Evolutionary conservation across 2,329 filamentous ascomycete genomes (phyloP).

Genomic region (Peltaster fructicola): DNA sequence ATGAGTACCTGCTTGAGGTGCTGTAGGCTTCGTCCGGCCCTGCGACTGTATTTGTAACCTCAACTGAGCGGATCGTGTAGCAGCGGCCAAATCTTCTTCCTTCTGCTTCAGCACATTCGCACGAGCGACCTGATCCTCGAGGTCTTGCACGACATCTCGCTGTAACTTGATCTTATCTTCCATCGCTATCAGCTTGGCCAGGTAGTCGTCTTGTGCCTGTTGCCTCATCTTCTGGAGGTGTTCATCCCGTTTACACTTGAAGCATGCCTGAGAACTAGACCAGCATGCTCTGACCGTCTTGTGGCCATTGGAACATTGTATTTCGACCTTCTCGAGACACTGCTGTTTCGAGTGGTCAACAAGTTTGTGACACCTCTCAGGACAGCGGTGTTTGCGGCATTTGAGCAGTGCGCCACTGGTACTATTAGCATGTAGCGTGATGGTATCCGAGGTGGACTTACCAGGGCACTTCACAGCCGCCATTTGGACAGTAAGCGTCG

Average conservation of each 20-base stretch:
- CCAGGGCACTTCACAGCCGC: constrained; percentile 50
- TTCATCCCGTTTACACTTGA: constrained; percentile 29
- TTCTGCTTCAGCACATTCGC: constrained; percentile 29
- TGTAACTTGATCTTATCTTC: constrained; percentile 36
- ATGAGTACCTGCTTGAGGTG: no score
- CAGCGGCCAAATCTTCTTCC: constrained; percentile 24
- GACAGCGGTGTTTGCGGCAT: constrained; percentile 44
- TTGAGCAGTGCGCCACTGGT: constrained; percentile 31
- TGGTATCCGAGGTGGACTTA: constrained; percentile 22
- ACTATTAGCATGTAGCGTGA: constrained; percentile 8
- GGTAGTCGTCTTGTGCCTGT: constrained; percentile 28
- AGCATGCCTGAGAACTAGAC: no score
- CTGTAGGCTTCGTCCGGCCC: no score
- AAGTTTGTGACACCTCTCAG: constrained; percentile 43
- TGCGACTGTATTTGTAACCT: no score
- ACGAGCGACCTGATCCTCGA: constrained; percentile 28
- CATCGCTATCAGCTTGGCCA: constrained; percentile 27
- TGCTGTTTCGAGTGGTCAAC: constrained; percentile 39
- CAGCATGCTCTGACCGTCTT: no score
- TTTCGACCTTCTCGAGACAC: constrained; percentile 27
- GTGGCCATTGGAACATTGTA: constrained; percentile 37
- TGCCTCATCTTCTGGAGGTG: constrained; percentile 34
- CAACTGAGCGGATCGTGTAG: neutral
- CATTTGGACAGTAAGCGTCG: constrained; percentile 44
- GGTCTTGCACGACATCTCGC: constrained; percentile 26